Base-by-base conservation (phyloP, 2,329 filamentous ascomycete species). In the Diaporthe amygdali region DNA sequence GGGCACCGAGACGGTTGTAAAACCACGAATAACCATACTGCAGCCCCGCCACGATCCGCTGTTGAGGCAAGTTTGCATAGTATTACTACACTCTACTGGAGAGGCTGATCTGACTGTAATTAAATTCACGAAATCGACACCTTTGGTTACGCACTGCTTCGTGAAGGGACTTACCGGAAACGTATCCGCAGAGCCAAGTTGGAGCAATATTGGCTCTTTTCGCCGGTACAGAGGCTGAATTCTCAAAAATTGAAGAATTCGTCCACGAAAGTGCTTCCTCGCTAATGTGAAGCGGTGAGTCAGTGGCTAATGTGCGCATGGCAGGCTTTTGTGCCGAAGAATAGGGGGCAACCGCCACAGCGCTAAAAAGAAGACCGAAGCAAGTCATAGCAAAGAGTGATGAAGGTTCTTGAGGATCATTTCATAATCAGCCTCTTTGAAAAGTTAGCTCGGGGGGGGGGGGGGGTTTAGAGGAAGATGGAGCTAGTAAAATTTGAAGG, bases 11-110 rank as follows among this genome's bases (percentile, higher is more conserved):
- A 6, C 3, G 1, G 10, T 15, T 6, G 4, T 3, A 7, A 22
- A 2, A 6, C 37, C 10, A 14, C 15, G 37, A 3, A 14, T 39
- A 8, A 14, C 2, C 7, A 3, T 9, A 5, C 1, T 14, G 25
- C 55, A 59, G 15, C 55, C 55, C 37, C 55, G 55, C 55, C 55
- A 59, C 5, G 55, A 59, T n/a, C 9, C 37, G 25, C 55, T 59
- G 5, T 59, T 44, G 3, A 14, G 9, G 7, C 55, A 59, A 5
- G 37, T 17, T 4, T 20, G 12, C 3, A 6, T 2, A 3, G n/a
- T n/a, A n/a, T n/a, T n/a, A n/a, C n/a, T n/a, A n/a, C n/a, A 20
- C 2, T 17, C 3, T 5, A 10, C 3, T 1, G 5, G 6, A 15
- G 0, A 1, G 27, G 3, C 54, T 56, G 3, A 22, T 0, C 8